Base-by-base conservation (phyloP, 805 yeast species). In the Lipomyces anomalus region DNA sequence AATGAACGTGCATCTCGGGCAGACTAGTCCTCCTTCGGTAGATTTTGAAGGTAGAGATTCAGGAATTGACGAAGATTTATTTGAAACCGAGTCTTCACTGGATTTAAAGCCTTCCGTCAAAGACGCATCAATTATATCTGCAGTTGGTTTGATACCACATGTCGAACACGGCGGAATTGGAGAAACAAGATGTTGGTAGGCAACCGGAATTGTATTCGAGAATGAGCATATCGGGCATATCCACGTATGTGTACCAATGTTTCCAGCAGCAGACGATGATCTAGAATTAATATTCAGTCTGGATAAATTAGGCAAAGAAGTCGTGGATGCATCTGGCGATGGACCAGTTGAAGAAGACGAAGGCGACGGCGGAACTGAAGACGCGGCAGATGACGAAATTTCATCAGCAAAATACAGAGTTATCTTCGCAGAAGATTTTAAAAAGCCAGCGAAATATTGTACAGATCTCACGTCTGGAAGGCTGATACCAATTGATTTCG, bases 141-240 rank as follows among this genome's bases (percentile, higher is more conserved):
- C 39, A n/a, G 66, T 61, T 1, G 76, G 70, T 29, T 65, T 64
- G 16, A 82, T 75, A 5, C 89, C 89, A 64, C 90, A 82, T 18
- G 75, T 76, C 22, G 59, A 58, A 60, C 89, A 83, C 1, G 58
- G 54, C 0, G 82, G 80, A 1, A 68, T 38, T 13, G 57, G 61
- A 30, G 51, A 62, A 11, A 33, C 5, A 7, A 26, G 39, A 4
- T 20, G 23, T 7, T 29, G 16, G 35, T 64, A 60, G 18, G 61
- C 62, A 4, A 61, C 53, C 4, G 64, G 60, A 3, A 75, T 54
- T 11, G 59, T 65, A 57, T 86, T 86, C 22, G 79, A 70, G 59
- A 70, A 83, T n/a, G 78, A 76, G 63, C 97, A 90, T 2, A 90
- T 88, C 16, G 83, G 81, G 61, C 97, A 90, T 1, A 74, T 73